Evolutionary conservation across 345 rosid genomes (phyloP).

Genomic region (Noccaea caerulescens): DNA sequence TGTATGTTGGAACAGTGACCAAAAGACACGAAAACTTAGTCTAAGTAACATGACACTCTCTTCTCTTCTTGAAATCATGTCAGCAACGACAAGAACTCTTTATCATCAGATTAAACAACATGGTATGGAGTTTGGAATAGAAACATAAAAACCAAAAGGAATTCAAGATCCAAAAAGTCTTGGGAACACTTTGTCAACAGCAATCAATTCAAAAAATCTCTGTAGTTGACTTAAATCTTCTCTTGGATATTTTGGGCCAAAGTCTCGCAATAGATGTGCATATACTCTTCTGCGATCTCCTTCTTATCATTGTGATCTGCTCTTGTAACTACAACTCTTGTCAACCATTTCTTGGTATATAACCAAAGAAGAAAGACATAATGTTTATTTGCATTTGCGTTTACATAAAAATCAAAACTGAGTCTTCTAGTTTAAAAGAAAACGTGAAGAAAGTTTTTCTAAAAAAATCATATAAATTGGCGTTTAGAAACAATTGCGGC

Average conservation of each 20-base stretch:
- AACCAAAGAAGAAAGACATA: slow-evolving; percentile 1
- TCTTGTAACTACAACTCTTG: slow-evolving; percentile 72
- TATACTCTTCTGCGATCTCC: slow-evolving; percentile 57
- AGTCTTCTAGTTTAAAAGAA: no score
- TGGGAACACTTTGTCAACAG: slow-evolving; percentile 3
- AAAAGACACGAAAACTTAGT: not conserved
- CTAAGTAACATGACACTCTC: not conserved
- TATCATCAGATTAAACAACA: slow-evolving; percentile 23
- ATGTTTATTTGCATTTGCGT: not conserved
- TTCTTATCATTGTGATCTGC: slow-evolving; percentile 66
- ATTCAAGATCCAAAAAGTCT: not conserved
- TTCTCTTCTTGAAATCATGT: slow-evolving; percentile 11
- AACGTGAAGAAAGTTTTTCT: no score
- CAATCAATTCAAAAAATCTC: slow-evolving; percentile 59
- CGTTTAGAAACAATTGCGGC: not conserved
- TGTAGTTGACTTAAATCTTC: slow-evolving; percentile 69
- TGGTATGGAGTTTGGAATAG: not conserved
- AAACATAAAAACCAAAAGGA: slow-evolving; percentile 20
- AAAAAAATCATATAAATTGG: no score
- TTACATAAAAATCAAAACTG: no score
- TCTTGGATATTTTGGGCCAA: slow-evolving; percentile 56
- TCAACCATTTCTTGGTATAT: slow-evolving; percentile 62
- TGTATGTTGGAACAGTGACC: not conserved
- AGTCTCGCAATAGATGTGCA: slow-evolving; percentile 50
- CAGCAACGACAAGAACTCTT: slow-evolving; percentile 30